Base-by-base conservation (phyloP, 345 rosid genomes). In the Trapa incisa region DNA sequence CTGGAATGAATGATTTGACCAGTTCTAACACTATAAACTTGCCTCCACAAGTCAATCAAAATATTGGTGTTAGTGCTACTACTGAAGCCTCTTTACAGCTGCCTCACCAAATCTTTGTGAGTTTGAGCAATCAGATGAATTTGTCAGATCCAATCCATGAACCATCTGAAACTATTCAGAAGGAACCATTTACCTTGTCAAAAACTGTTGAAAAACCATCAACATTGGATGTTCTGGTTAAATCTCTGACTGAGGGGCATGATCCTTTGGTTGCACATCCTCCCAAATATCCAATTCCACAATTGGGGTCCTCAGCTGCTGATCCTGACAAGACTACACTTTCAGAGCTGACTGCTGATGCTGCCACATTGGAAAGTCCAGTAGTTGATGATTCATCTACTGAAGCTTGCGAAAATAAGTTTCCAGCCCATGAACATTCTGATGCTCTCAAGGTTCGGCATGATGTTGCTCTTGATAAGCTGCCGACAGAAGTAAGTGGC, bases 91-190 rank as follows among this genome's bases (percentile, higher is more conserved):
- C 84, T 61, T 65, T 71, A 48, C 79, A 70, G 70, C 72, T 82
- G 70, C 87, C 89, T 54, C 86, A 83, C 48, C 89, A 87, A 75
- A 73, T 81, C 65, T 71, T 79, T 76, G 82, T 73, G 41, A 79
- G 65, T 73, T 64, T 61, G 66, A 77, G 75, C 75, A 69, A 47
- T 77, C 79, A 74, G 70, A 81, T 69, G 67, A 73, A 56, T 60
- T 73, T 73, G 81, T 75, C 67, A 67, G 70, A 80, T 64, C 70
- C 69, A 66, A 68, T 35, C 67, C 72, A 83, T 22, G 86, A 80
- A 61, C 78, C 66, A 66, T 58, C 70, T 61, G 65, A 67, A 76
- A 75, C 71, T 73, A 68, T 77, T 73, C 81, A 56, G 48, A 73
- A 77, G 70, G 89, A 77, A 47, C 65, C 72, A 35, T 67, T 72